Base-by-base conservation (phyloP, 2,329 filamentous ascomycete species). In the Fusarium torreyae region DNA sequence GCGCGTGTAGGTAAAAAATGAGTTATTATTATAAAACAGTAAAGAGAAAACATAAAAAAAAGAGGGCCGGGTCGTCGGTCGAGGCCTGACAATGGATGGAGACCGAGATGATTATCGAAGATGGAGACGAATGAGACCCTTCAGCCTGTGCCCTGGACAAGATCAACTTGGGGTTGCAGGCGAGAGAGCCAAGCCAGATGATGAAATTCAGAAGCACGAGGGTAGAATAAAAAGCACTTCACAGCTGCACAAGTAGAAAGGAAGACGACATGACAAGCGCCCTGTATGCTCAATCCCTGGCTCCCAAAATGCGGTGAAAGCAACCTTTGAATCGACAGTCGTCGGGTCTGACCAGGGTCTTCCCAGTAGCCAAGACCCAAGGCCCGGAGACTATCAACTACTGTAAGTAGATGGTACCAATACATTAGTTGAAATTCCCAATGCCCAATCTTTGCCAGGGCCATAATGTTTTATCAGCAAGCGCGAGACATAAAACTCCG, bases 241-340 rank as follows among this genome's bases (percentile, higher is more conserved):
- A 20, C 48, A 38, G 60, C 48, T 40, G 44, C 18, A 31, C 20
- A 38, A 36, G n/a, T 59, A 39, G 56, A 38, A 46, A 31, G 26
- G 18, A 39, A 45, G 14, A 53, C 6, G 50, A 42, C 18, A 52
- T 33, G 38, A 56, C 44, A 46, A 39, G 38, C 26, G 43, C 51
- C 43, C 60, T 61, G 68, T 55, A 60, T 57, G 54, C 46, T 58
- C 57, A 61, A 67, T 65, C 62, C 63, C 70, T 71, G 70, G 39
- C 67, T 58, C 57, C 59, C 67, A 74, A 74, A 69, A 74, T 75
- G 73, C 73, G 73, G 73, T 75, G 73, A 75, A 75, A 75, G 73
- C 61, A 58, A 60, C 65, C 69, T 63, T 60, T 60, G 43, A 65
- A 65, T 66, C 62, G 45, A 61, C 48, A 60, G 61, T 61, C 65